Conservation (phyloP, 768 basidiomycete genomes). For the Sutorius australiensis region DNA sequence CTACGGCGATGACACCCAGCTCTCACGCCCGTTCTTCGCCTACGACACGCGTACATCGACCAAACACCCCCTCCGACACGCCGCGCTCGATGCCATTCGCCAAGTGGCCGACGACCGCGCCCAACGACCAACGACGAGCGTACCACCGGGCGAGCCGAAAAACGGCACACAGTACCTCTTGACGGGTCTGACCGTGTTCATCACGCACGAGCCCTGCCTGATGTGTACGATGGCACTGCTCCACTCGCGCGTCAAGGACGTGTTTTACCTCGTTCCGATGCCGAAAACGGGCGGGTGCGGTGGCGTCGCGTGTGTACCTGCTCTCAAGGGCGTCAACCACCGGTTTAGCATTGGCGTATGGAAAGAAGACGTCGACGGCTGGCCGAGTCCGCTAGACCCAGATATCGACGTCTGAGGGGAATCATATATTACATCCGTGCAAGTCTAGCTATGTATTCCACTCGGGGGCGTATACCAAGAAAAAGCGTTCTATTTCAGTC, state of each 20-base stretch:
- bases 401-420: slow-evolving; percentile 28
- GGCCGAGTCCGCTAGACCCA: slow-evolving; percentile 17
- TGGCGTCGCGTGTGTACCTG: slow-evolving; percentile 68
- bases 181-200: slow-evolving; percentile 79
- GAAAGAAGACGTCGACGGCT: slow-evolving; percentile 33
- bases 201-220: slow-evolving; percentile 94
- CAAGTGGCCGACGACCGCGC: slow-evolving; percentile 57
- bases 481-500: neutral
- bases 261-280: slow-evolving; percentile 74
- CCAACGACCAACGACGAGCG: slow-evolving; percentile 3
- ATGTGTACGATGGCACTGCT: slow-evolving; percentile 97
- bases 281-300: slow-evolving; percentile 84
- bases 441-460: neutral
- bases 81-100: slow-evolving; percentile 73
- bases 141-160: slow-evolving; percentile 17
- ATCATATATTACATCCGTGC: neutral
- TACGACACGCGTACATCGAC: slow-evolving; percentile 69
- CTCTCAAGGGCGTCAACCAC: slow-evolving; percentile 86
- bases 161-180: slow-evolving; percentile 87
- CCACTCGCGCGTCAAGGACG: slow-evolving; percentile 89
- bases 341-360: slow-evolving; percentile 73
- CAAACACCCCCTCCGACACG: slow-evolving; percentile 79
- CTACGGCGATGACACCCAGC: slow-evolving; percentile 32
- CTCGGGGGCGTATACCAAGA: neutral
- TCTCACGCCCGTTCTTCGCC: slow-evolving; percentile 44